Evolutionary conservation across 345 rosid genomes (phyloP), one percentile per base, ranked within the genome.

Genomic region (Murraya koenigii): DNA sequence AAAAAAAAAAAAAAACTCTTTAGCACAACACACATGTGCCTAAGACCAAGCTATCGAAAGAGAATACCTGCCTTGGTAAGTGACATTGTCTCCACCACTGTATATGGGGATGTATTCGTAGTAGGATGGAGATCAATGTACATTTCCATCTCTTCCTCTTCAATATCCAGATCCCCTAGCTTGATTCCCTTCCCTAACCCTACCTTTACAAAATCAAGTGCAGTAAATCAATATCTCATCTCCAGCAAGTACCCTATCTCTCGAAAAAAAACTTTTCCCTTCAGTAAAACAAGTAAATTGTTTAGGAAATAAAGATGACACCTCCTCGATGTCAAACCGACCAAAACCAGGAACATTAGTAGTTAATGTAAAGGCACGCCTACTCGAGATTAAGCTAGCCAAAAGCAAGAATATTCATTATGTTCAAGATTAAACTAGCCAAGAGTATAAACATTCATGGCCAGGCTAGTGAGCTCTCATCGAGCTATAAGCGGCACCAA

Each of bases 41-140:
- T 65, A 22, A 91, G 89, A 61, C 90, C 95, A 41, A 88, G 84
- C 69, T 89, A 81, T 3, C 91, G 90, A 54, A 91, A 89, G 75
- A 89, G 91, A 72, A 88, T 78, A 2, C 88, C 90, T 20, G 90
- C 94, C 68, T 90, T 90, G 63, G 92, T 91, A 36, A 90, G 86
- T 20, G 93, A 91, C 95, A 89, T 89, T 19, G 91, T 88, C 83
- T 91, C 95, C 17, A 89, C 88, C 8, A 91, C 93, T 0, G 90
- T 88, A 82, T 88, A 89, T 3, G 95, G 88, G 7, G 93, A 89
- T 10, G 95, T 66, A 76, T 90, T 90, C 0, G 89, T 82, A 58
- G 89, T 77, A 5, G 92, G 94, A 74, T 90, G 90, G 63, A 88
- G 92, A 77, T 89, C 92, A 39, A 89, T 71, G 61, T 85, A 86